Conservation (phyloP, 148 eudicot genomes). For the Agrostemma githago region DNA sequence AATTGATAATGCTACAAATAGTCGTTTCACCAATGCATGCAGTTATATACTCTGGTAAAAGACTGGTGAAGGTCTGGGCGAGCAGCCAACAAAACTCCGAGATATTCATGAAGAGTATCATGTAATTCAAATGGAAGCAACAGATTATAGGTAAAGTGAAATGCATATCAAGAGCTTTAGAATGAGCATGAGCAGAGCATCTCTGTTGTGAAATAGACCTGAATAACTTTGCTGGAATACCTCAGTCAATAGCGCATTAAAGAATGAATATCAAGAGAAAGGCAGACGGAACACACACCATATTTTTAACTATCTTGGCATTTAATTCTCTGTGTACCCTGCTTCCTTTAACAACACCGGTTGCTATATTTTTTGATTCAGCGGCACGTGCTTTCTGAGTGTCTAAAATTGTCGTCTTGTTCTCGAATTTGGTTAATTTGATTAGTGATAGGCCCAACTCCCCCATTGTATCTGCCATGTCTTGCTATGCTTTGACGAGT, state of each 20-base stretch:
- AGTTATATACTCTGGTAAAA: no score
- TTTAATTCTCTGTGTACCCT: conserved; percentile 75
- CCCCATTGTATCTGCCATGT: conserved; percentile 87
- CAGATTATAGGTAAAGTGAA: conserved; percentile 9
- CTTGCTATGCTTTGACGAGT: conserved; percentile 83
- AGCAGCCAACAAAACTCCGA: conserved; percentile 72
- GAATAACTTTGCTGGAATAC: not conserved
- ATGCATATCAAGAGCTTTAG: not conserved
- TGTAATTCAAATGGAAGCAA: conserved; percentile 27
- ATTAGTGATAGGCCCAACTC: conserved; percentile 79
- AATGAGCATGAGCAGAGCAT: not conserved
- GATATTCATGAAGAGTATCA: conserved; percentile 86
- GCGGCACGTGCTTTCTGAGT: conserved; percentile 63
- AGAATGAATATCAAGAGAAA: not conserved
- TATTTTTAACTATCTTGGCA: conserved; percentile 66
- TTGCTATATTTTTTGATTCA: conserved; percentile 75
- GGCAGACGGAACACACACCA: conserved; percentile 41
- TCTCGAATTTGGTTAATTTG: conserved; percentile 86
- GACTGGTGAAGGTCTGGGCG: no score
- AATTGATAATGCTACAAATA: no score
- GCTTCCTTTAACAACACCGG: conserved; percentile 79
- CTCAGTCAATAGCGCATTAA: not conserved
- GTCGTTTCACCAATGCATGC: no score
- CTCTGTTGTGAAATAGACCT: not conserved
- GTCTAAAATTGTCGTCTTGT: conserved; percentile 47